phyloP scores from a whole-genome alignment of 371 early-diverging fungal genomes.

The Rhizopus arrhizus region DNA sequence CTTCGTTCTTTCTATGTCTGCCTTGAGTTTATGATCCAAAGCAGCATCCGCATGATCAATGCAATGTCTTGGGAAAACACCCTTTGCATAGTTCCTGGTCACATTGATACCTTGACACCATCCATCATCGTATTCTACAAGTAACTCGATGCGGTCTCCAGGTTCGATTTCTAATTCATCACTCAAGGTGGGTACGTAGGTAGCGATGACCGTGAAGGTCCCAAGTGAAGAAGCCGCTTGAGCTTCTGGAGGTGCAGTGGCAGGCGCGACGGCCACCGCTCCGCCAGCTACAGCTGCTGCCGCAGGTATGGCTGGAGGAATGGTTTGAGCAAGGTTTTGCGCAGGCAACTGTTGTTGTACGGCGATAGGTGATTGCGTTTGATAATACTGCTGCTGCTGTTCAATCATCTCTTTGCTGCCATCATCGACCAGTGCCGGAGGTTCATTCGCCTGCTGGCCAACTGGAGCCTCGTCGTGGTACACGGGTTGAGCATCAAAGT shows the following conservation, averaged over 20 bases:
- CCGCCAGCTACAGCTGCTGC: not conserved
- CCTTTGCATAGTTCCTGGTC: conserved; percentile 46
- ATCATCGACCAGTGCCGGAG: not conserved
- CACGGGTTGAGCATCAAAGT: not conserved
- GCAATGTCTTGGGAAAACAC: conserved; percentile 62
- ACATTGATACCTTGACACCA: conserved; percentile 62
- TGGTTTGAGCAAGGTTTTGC: too few relatives aligned
- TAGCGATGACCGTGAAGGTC: conserved; percentile 43
- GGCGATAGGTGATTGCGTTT: not conserved
- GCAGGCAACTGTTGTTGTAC: not conserved
- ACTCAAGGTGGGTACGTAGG: conserved; percentile 56
- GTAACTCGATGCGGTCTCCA: conserved; percentile 59
- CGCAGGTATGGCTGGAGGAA: not conserved
- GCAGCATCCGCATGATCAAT: conserved; percentile 30
- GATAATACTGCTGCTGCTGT: not conserved
- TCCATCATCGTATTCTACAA: conserved; percentile 64
- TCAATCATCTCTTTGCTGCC: not conserved
- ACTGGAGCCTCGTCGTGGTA: not conserved
- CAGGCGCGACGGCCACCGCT: not conserved
- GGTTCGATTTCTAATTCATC: conserved; percentile 60
- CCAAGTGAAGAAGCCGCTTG: conserved; percentile 19
- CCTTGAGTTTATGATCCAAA: not conserved
- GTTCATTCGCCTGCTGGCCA: not conserved
- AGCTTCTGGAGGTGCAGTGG: not conserved
- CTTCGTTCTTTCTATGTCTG: conserved; percentile 23